Evolutionary conservation across 2,329 filamentous ascomycete species (phyloP).

Genomic region (Trichoderma sp.): DNA sequence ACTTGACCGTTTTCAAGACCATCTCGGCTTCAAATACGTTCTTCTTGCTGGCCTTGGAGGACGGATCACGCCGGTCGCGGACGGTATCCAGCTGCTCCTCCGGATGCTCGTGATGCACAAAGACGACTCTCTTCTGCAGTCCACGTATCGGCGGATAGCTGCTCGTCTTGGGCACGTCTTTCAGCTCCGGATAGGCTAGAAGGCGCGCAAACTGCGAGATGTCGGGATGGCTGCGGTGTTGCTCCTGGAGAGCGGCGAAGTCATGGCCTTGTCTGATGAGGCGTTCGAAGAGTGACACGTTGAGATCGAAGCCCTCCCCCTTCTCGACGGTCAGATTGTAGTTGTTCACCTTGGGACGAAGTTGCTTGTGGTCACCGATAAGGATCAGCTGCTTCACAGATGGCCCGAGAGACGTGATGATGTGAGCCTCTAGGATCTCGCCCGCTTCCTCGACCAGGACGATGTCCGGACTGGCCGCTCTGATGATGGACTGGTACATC

Average conservation of each 20-base stretch:
- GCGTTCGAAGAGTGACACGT: constrained; percentile 69
- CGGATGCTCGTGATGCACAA: constrained; percentile 62
- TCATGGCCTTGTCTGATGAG: constrained; percentile 59
- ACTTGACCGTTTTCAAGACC: constrained; percentile 65
- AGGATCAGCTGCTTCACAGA: constrained; percentile 65
- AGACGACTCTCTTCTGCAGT: constrained; percentile 62
- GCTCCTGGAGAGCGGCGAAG: constrained; percentile 58
- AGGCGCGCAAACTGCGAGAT: constrained; percentile 62
- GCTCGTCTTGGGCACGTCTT: constrained; percentile 56
- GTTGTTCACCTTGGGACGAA: constrained; percentile 67
- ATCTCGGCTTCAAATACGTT: constrained; percentile 69
- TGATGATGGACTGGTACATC: constrained; percentile 59
- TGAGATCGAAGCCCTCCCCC: constrained; percentile 66
- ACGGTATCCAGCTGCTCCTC: constrained; percentile 53
- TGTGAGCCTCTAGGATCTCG: constrained; percentile 69
- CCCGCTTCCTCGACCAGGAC: constrained; percentile 73
- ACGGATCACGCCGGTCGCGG: constrained; percentile 54
- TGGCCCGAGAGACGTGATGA: constrained; percentile 58
- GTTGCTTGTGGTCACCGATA: constrained; percentile 74
- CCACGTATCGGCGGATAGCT: constrained; percentile 55
- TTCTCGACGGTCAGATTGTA: constrained; percentile 64
- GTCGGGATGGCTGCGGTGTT: constrained; percentile 70
- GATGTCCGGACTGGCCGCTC: constrained; percentile 57
- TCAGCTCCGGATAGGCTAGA: constrained; percentile 64
- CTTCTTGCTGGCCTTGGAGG: constrained; percentile 53